Base-by-base conservation (phyloP, 306 rosid species). In the Canavalia ensiformis region DNA sequence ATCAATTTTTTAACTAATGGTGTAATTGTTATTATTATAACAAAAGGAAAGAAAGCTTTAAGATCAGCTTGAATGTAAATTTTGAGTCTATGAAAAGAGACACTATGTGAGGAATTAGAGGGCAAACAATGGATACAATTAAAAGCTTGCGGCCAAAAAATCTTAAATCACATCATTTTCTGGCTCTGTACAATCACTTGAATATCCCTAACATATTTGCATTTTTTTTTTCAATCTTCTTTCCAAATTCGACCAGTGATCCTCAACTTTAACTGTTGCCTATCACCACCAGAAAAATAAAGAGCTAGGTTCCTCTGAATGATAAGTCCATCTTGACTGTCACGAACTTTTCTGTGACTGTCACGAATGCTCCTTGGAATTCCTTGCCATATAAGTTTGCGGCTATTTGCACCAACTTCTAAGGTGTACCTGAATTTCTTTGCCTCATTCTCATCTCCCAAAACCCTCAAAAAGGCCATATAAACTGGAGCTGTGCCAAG, bases 181-280 rank as follows among this genome's bases (percentile, higher is more conserved):
- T 37, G 41, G 41, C 3, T 37, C 41, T 37, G 1, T 37, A 37
- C 41, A 37, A 4, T 37, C 3, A 37, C 3, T 37, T 37, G 2
- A 4, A 37, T 2, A 37, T 37, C 41, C 41, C 41, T 37, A 37
- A 37, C 34, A 73, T 65, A 82, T 81, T 72, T 83, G 73, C 88
- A 71, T 12, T 4, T 75, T 85, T 2, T 94, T 75, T 85, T 2
- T 94, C 89, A 93, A 68, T 93, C 97, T 88, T 95, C 98, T 89
- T 88, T 93, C 99, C 98, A 93, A 81, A 95, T 95, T 57, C 99
- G 98, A 71, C 99, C 97, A 0, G 94, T 91, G 77, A 95, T 89
- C 83, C 98, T 90, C 81, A 95, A 84, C 87, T 89, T 93, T 39
- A 93, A 88, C 87, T 91, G 98, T 68, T 88, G 88, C 86, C 84